Evolutionary conservation across 495 filamentous ascomycete species (phyloP), one percentile per base, ranked within the genome.

Genomic region (Wilcoxina mikolae): DNA sequence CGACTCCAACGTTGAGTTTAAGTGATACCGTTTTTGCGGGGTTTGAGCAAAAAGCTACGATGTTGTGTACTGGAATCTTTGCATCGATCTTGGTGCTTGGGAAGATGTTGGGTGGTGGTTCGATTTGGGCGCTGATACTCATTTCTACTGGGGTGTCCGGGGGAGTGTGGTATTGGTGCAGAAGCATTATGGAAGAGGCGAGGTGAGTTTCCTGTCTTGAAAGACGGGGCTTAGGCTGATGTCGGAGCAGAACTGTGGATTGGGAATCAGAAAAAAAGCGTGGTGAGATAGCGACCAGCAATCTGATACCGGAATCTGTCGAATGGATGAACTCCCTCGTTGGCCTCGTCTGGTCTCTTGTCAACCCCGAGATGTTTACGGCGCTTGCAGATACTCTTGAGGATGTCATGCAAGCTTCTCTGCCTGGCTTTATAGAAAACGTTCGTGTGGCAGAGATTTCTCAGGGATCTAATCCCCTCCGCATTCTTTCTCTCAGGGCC

Each of bases 391-490:
- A 85, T 65, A 79, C 79, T 0, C 76, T 88, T 10, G 85, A 88
- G 68, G 90, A 96, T 64, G 84, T 96, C 46, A 95, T 96, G 90
- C 87, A 94, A 70, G 90, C 87, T 22, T 93, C 85, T 7, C 81
- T 93, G 0, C 90, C 90, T 0, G 81, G 80, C 0, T 72, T 95
- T 31, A 84, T 95, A 48, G 87, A 95, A 67, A 93, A 94, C 59
- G 88, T 96, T 42, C 80, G 88, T 47, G 87, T 95, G n/a, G 87
- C 88, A 44, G 90, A 94, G 61, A 95, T 96, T 60, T 85, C 85
- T 58, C 90, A 95, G 67, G 90, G 90, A 7, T 85, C 74, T 63
- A 95, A 95, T 62, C 87, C 90, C 0, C 62, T 95, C 50, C 80
- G 90, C 7, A 87, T 96, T 45, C 70, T 96, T n/a, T 91, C 85